Base-by-base conservation (phyloP, 2,329 filamentous ascomycete species). In the Emericellopsis atlantica region DNA sequence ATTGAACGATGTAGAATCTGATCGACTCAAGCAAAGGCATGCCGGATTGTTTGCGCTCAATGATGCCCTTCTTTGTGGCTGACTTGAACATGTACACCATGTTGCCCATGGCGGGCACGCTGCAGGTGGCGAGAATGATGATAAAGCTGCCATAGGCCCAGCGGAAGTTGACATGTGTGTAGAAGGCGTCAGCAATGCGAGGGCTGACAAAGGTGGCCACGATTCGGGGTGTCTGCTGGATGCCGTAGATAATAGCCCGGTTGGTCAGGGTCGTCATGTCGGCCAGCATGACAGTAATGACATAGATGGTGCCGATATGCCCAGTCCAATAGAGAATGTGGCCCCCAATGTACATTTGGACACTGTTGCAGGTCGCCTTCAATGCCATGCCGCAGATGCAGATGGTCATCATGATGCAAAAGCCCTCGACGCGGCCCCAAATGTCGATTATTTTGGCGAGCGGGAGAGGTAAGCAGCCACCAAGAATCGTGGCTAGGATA, bases 241-340 rank as follows among this genome's bases (percentile, higher is more conserved):
- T 44, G 37, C 52, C 58, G 16, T 59, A 59, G 39, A 61, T 53
- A 39, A 65, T 48, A 48, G 61, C 60, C 44, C 66, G 60, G 54
- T 69, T 69, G 43, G 54, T 54, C 21, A 66, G 52, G 38, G 51
- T 55, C 15, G 53, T 60, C 44, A 55, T 61, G 40, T 59, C 53
- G 48, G 23, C 51, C 11, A 64, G 45, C 40, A 64, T 56, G 46
- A 65, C 54, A 14, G 53, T 46, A 44, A 64, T 52, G 37, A 62
- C 50, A 43, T 59, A 63, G 3, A 51, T 46, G 12, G 62, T 46
- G 7, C 55, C 59, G 5, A 56, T 50, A 37, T 59, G 54, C 14
- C 78, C 78, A 33, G 76, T 67, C 51, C 70, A 74, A 51, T 78
- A 79, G 43, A 81, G 72, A 3, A 79, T 71, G 48, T 76, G 66